phyloP scores from a whole-genome alignment of 495 filamentous ascomycete species.

The Lasiosphaeria hispida region DNA sequence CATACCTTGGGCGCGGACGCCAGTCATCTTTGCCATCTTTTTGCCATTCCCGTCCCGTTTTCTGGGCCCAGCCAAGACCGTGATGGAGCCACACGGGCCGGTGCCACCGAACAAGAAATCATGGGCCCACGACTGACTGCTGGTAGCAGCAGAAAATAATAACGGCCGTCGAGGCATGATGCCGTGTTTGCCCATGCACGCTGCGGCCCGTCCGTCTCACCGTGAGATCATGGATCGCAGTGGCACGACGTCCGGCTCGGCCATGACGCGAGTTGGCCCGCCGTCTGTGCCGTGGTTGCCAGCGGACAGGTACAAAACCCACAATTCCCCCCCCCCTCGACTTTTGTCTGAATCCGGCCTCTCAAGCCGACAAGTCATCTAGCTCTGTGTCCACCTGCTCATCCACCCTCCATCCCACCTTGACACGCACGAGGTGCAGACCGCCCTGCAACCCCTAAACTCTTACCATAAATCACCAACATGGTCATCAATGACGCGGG shows the following conservation, averaged over 20 bases:
- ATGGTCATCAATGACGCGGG: slow-evolving; percentile 11
- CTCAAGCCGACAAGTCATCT: neutral
- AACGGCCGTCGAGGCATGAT: neutral
- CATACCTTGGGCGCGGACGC: neutral
- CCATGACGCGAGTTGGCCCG: slow-evolving; percentile 2
- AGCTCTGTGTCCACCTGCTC: neutral
- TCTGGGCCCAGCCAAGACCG: neutral
- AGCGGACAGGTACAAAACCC: neutral
- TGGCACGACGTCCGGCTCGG: slow-evolving; percentile 5
- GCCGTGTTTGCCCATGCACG: slow-evolving; percentile 1
- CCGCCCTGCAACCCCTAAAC: no score
- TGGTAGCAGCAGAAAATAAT: no score
- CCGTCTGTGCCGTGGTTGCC: neutral
- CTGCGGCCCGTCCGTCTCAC: neutral
- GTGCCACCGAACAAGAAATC: no score
- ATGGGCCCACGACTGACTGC: no score
- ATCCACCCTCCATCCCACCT: neutral
- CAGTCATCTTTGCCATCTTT: no score
- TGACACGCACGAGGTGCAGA: neutral
- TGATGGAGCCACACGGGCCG: neutral
- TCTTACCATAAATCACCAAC: neutral
- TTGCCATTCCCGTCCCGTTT: neutral
- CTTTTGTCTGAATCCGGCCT: no score
- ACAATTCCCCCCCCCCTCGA: no score
- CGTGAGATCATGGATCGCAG: neutral